Base-by-base conservation (phyloP, 192 early-diverging fungal genomes). In the Coemansia sp. region DNA sequence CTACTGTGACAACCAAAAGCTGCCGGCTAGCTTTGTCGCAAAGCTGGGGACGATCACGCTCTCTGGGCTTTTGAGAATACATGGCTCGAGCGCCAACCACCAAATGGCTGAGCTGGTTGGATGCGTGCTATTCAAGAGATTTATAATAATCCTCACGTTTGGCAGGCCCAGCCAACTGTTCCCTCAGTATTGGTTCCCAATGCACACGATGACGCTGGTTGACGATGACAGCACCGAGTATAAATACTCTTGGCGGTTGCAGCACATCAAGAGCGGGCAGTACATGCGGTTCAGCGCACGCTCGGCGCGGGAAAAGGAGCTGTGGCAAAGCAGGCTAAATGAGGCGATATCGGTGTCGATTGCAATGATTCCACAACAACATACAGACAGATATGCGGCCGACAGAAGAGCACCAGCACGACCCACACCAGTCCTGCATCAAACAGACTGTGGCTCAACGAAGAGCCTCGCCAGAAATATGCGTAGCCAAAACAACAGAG, bases 121-220 rank as follows among this genome's bases (percentile, higher is more conserved):
- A 0, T 89, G 88, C 27, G 84, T 86, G 38, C 59, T 89, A 34
- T 89, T 88, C 55, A 65, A 74, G 40, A 72, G 83, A 2, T 86
- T 86, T 56, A 50, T 89, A 23, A 74, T 89, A 2, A 67, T 89
- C 9, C 74, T 89, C 17, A 75, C 80, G 37, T 67, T 79, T 4
- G 83, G 83, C 52, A 84, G 82, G 20, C 50, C 70, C 1, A 73
- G 55, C 20, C 62, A 61, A 20, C 79, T 88, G 14, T 74, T 84
- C 25, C 83, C 87, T 2, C 82, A 86, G 42, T 84, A 84, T 60
- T 89, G 88, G 88, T 84, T 89, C 27, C 87, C 88, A 0, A 69
- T 89, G 36, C 76, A 87, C 17, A 76, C 82, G 4, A 84, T 84
- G 68, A 81, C 76, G 17, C 60, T 87, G 6, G 79, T 83, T 17